Evolutionary conservation across 2,329 filamentous ascomycete genomes (phyloP), one percentile per base, ranked within the genome.

Genomic region (Helotiales sp.): DNA sequence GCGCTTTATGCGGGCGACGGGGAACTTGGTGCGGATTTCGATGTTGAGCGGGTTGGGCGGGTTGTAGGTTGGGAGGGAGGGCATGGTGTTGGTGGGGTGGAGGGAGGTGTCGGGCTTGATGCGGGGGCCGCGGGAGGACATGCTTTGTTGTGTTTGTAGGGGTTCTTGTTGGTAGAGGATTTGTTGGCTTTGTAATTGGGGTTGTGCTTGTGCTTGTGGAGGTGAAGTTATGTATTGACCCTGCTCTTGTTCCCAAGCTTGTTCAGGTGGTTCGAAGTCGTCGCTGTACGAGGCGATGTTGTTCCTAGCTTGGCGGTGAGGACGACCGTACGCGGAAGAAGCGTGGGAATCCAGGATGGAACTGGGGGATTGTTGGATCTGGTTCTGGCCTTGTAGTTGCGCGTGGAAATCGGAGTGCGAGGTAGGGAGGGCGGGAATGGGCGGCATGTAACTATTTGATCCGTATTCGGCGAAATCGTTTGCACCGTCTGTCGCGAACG

Each of bases 1-100:
- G 61, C 96, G 89, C 85, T 99, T 99, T 83, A 99, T 99, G 69
- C 96, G 87, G 15, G 96, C 96, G 34, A 97, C 97, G 1, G 96
- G 96, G 76, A 99, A 99, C 76, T 97, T 97, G 37, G 95, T 98
- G 80, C 89, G 92, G 74, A 99, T 93, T 50, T 93, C 79, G 81
- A 97, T 81, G 79, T 75, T 75, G 63, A 66, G 69, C 3, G 75
- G 75, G 60, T 77, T 76, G 11, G 75, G 75, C 45, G 75, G 87
- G 78, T 81, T 88, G 74, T 68, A 68, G 34, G 55, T 55, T 5
- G 65, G 58, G 17, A 49, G n/a, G 15, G 28, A 49, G 28, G 20
- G 63, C 43, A 45, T 45, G 45, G 63, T 34, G 37, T 37, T 34
- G 7, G 32, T 32, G 49, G 22, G 24, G 20, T 54, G 34, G 64